Evolutionary conservation across 2,329 filamentous ascomycete genomes (phyloP).

Genomic region (Ascochyta pisi): DNA sequence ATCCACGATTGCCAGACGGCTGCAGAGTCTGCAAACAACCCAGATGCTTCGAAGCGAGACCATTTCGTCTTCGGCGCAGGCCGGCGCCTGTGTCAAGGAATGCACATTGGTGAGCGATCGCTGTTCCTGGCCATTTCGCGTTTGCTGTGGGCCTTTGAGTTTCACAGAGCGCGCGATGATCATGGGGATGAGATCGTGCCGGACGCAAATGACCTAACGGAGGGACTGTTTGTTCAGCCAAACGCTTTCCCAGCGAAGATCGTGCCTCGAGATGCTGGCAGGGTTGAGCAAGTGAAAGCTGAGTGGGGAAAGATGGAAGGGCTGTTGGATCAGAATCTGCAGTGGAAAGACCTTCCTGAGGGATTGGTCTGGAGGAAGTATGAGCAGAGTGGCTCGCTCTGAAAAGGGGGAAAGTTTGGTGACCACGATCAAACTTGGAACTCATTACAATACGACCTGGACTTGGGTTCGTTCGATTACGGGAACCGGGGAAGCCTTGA

Average conservation of each 20-base stretch:
- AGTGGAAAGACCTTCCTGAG: constrained; percentile 32
- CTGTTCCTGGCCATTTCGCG: constrained; percentile 43
- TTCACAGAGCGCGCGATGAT: constrained; percentile 6
- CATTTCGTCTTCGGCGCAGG: constrained; percentile 51
- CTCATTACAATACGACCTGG: background rate
- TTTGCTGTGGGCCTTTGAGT: constrained; percentile 46
- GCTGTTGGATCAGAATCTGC: constrained; percentile 23
- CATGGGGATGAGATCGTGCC: constrained; percentile 18
- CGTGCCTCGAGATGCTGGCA: constrained; percentile 18
- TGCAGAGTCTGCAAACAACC: constrained; percentile 43
- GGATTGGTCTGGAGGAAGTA: constrained; percentile 26
- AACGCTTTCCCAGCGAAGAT: constrained; percentile 27
- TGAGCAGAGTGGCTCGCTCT: constrained; percentile 3
- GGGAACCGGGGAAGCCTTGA: too few species aligned
- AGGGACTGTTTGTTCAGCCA: constrained; percentile 28
- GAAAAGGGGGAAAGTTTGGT: background rate
- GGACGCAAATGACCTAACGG: constrained; percentile 23
- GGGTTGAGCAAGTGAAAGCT: constrained; percentile 11
- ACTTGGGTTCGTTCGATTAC: background rate
- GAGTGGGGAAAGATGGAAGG: constrained; percentile 29
- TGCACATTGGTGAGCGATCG: constrained; percentile 46
- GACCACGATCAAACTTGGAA: background rate
- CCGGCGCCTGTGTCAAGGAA: constrained; percentile 48
- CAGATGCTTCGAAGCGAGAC: constrained; percentile 38
- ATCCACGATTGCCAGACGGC: constrained; percentile 32